A percentile compares a stretch with the other conserved stretches of the same genome.
Conservation (phyloP, 2,329 filamentous ascomycete species). For the Trichoderma endophyticum region DNA sequence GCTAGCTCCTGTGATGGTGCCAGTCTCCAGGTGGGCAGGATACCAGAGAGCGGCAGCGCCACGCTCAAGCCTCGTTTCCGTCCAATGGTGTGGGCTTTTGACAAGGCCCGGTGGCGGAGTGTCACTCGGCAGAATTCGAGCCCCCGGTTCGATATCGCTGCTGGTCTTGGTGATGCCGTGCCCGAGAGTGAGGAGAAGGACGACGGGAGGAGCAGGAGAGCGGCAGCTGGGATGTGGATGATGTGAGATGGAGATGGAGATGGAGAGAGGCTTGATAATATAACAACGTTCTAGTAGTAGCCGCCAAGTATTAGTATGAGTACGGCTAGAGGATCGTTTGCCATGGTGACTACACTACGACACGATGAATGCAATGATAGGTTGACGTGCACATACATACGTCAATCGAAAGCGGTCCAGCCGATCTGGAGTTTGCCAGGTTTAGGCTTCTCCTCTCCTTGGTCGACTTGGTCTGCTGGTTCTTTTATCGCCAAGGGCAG, state of each 20-base stretch:
- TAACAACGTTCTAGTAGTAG: background rate
- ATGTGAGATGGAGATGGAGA: background rate
- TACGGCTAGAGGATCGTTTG: background rate
- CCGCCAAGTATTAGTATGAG: background rate
- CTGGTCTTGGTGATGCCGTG: background rate
- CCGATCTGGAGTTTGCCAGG: constrained; percentile 3
- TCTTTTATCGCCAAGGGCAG: constrained; percentile 3
- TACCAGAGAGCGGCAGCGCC: constrained; percentile 6
- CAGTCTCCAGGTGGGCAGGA: background rate
- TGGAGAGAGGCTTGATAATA: background rate
- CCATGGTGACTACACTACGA: background rate
- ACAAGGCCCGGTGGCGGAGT: constrained; percentile 12
- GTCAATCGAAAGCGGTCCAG: constrained; percentile 10
- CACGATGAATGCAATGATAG: background rate
- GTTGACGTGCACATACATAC: constrained; percentile 6
- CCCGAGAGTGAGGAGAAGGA: background rate
- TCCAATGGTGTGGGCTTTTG: constrained; percentile 5
- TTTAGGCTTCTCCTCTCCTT: background rate
- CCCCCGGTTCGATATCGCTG: background rate
- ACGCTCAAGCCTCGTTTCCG: constrained; percentile 5
- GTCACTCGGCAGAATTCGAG: constrained; percentile 18
- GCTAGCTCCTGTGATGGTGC: constrained; percentile 10
- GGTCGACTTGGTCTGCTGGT: background rate
- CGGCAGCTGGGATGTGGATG: constrained; percentile 1
- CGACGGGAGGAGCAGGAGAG: background rate